These are phyloP conservation scores for Carnegiea gigantea DNA, from an alignment of 179 eudicot genomes.

Conservation along the genomic window DNA sequence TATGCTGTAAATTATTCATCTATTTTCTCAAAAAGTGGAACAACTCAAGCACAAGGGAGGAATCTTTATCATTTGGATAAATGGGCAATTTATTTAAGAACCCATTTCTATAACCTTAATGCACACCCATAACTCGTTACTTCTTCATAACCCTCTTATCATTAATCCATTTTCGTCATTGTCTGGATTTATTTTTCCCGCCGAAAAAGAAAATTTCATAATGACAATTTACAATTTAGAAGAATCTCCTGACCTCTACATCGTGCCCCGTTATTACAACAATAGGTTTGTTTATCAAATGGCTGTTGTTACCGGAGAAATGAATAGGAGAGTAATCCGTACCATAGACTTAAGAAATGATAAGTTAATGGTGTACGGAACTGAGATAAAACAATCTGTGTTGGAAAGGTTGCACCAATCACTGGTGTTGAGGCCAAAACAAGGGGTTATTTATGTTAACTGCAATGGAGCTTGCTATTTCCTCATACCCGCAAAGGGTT, in stretches of 20 bases:
- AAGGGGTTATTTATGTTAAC: constrained; percentile 20
- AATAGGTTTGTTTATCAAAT: constrained; percentile 17
- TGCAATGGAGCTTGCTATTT: constrained; percentile 30
- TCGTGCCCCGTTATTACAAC: background rate
- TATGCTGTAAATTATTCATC: background rate
- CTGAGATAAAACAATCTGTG: constrained; percentile 14
- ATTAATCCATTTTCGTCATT: too few relatives aligned
- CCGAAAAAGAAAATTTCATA: background rate
- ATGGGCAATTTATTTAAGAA: background rate
- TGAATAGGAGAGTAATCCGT: background rate
- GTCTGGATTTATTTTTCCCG: background rate
- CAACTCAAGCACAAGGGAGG: constrained; percentile 2
- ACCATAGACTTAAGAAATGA: constrained; percentile 20
- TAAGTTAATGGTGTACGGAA: constrained; percentile 21
- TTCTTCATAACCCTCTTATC: background rate
- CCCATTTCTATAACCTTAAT: background rate
- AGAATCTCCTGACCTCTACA: constrained; percentile 9
- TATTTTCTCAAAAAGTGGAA: background rate
- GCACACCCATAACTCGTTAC: background rate
- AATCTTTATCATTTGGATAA: background rate
- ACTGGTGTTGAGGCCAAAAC: constrained; percentile 14
- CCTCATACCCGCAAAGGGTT: background rate
- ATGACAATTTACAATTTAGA: constrained; percentile 28
- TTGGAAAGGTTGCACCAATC: constrained; percentile 21
- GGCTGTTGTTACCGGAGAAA: background rate